A percentile compares a stretch with the other conserved stretches of the same genome.
These are phyloP conservation scores for Wickerhamomyces bovis DNA, from an alignment of 805 yeast genomes.

Conservation along the genomic window DNA sequence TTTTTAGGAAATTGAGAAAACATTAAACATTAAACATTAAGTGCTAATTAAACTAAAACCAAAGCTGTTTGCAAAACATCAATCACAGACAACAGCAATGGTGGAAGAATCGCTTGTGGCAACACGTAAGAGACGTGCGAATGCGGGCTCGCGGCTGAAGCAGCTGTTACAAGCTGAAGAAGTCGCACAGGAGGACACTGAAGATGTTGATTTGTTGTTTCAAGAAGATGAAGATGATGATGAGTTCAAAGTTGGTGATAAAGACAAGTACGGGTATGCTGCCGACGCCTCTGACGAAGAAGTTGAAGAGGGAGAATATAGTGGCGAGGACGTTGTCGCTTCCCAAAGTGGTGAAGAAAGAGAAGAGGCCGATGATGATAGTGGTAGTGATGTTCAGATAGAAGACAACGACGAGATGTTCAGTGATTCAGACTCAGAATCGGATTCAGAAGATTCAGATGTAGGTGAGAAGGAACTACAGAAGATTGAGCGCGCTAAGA, in stretches of 20 bases:
- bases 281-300: constrained; percentile 27
- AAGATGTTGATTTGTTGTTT: constrained; percentile 64
- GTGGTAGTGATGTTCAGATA: constrained; percentile 5
- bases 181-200: constrained; percentile 41
- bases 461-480: constrained; percentile 63
- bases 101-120: constrained; percentile 52
- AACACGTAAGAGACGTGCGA: constrained; percentile 71
- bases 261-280: constrained; percentile 20
- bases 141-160: constrained; percentile 84
- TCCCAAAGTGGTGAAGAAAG: constrained; percentile 15
- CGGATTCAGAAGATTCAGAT: constrained; percentile 51
- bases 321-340: constrained; percentile 20
- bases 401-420: constrained; percentile 41
- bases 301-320: constrained; percentile 26
- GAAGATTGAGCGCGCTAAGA: constrained; percentile 33
- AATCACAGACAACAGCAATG: neutral
- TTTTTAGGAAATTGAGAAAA: neutral
- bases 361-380: constrained; percentile 6
- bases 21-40: too few relatives aligned
- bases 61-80: neutral
- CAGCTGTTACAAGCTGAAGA: constrained; percentile 68
- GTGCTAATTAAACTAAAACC: too few relatives aligned
- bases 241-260: constrained; percentile 32
- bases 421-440: constrained; percentile 46
- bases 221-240: constrained; percentile 56